These are phyloP conservation scores for Syzygium aromaticum DNA, from an alignment of 345 rosid genomes.

Conservation along the genomic window DNA sequence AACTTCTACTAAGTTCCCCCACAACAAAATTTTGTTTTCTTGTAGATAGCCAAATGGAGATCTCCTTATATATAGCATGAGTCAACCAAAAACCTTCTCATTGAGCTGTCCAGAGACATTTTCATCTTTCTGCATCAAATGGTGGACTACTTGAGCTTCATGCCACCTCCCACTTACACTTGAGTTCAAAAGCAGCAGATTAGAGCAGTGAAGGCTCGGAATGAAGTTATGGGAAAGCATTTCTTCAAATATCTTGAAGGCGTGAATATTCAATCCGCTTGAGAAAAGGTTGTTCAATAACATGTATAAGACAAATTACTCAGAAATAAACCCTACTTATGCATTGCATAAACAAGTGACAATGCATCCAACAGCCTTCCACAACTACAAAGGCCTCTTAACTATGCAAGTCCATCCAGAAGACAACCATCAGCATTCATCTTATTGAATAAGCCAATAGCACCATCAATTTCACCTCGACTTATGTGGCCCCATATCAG, in stretches of 20 bases:
- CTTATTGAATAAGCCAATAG: slow-evolving; percentile 39
- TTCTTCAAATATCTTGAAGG: slow-evolving; percentile 44
- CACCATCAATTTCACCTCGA: slow-evolving; percentile 42
- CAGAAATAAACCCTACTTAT: slow-evolving; percentile 38
- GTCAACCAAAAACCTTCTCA: slow-evolving; percentile 7
- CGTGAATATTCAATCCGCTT: slow-evolving; percentile 23
- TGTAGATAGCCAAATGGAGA: not conserved
- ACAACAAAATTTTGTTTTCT: not conserved
- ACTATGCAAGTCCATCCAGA: slow-evolving; percentile 30
- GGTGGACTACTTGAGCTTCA: slow-evolving; percentile 31
- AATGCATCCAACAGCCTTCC: slow-evolving; percentile 42
- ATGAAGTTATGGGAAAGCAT: slow-evolving; percentile 26
- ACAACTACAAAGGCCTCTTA: slow-evolving; percentile 39
- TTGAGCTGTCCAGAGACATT: slow-evolving; percentile 7
- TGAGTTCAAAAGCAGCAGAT: slow-evolving; percentile 37
- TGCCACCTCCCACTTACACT: slow-evolving; percentile 33
- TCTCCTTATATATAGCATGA: not conserved
- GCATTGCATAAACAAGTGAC: slow-evolving; percentile 29
- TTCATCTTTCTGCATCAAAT: slow-evolving; percentile 24
- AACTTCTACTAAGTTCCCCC: not conserved
- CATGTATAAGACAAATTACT: slow-evolving; percentile 27
- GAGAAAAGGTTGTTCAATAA: slow-evolving; percentile 39
- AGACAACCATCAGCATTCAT: slow-evolving; percentile 29
- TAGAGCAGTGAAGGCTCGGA: slow-evolving; percentile 11
- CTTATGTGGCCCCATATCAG: slow-evolving; percentile 40